phyloP scores from a whole-genome alignment of 768 basidiomycete genomes.

The Phanerodontia chrysosporium region DNA sequence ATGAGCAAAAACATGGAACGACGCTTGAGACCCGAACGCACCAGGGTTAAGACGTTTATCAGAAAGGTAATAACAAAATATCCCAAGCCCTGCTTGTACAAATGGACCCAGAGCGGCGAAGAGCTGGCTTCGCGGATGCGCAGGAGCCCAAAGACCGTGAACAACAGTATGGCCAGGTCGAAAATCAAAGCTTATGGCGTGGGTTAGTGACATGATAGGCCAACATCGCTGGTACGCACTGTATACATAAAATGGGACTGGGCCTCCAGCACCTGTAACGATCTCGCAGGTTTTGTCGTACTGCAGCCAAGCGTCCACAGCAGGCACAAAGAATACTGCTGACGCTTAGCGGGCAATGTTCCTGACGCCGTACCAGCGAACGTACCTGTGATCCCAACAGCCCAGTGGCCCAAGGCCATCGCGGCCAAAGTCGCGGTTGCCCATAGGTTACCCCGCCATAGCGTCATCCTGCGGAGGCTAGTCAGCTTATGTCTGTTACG shows the following conservation, averaged over 20 bases:
- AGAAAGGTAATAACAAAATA: not conserved
- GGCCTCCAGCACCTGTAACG: not conserved
- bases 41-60: not conserved
- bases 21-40: not conserved
- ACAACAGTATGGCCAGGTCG: slow-evolving; percentile 2
- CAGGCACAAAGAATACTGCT: not conserved
- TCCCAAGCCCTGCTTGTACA: not conserved
- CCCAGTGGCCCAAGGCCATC: not conserved
- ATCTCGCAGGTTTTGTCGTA: not conserved
- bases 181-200: slow-evolving; percentile 2
- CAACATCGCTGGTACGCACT: slow-evolving; percentile 3
- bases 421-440: not conserved
- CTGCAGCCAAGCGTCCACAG: not conserved
- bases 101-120: not conserved
- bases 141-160: not conserved
- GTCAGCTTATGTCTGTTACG: not conserved
- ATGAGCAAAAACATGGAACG: not conserved
- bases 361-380: not conserved
- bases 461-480: not conserved
- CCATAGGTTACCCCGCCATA: not conserved
- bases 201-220: too few relatives aligned
- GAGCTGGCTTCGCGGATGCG: not conserved
- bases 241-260: slow-evolving; percentile 6
- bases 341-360: not conserved
- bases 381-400: not conserved